A percentile compares a stretch with the other conserved stretches of the same genome.
Conservation (phyloP, 129 eudicot species). For the Pulicaria dysenterica region DNA sequence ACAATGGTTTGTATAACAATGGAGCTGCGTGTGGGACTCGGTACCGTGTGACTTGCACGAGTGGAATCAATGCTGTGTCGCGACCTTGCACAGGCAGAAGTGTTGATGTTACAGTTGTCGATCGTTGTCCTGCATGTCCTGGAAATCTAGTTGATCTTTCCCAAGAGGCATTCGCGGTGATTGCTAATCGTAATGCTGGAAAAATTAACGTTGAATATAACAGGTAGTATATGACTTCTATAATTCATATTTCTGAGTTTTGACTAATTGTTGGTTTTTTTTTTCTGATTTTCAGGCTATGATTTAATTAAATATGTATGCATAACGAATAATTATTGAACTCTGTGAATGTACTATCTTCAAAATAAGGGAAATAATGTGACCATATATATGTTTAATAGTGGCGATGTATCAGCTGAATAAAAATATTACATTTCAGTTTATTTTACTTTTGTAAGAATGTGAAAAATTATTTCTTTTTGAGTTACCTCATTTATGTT, state of each 20-base stretch:
- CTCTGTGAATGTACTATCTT: background rate
- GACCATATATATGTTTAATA: background rate
- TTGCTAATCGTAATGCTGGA: constrained; percentile 45
- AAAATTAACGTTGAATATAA: constrained; percentile 35
- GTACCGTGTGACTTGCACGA: constrained; percentile 26
- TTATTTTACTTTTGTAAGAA: too few species aligned
- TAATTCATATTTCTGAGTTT: background rate
- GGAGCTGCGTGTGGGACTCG: constrained; percentile 26
- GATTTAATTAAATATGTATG: background rate
- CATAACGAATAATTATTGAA: background rate
- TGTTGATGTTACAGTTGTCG: constrained; percentile 44
- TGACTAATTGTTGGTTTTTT: background rate
- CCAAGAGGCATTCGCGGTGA: constrained; percentile 39
- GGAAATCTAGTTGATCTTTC: constrained; percentile 45
- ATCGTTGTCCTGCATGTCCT: constrained; percentile 48
- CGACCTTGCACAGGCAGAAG: constrained; percentile 37
- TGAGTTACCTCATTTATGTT: too few species aligned
- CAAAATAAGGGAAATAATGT: background rate
- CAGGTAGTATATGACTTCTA: constrained; percentile 12
- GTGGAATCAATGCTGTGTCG: constrained; percentile 23
- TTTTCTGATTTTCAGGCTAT: constrained; percentile 25
- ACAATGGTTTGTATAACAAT: constrained; percentile 13
- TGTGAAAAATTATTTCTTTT: too few species aligned
- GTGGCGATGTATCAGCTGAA: background rate
- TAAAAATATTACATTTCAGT: background rate